phyloP scores from a whole-genome alignment of 176 grass and related monocot genomes.

The Typha latifolia region DNA sequence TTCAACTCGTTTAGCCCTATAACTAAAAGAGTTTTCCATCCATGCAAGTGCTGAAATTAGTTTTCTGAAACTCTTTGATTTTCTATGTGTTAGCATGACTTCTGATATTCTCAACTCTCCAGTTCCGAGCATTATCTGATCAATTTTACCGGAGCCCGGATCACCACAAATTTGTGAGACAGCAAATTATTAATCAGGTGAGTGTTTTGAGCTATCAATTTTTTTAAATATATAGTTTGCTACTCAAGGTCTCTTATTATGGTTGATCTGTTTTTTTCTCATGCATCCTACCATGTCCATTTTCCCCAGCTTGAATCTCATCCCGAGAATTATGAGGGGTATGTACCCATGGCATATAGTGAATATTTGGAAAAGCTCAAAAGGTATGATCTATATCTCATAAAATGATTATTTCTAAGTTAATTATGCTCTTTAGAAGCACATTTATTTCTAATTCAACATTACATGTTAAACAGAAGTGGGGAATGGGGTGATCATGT shows the following conservation, averaged over 20 bases:
- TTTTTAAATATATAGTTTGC: not conserved
- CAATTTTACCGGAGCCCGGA: constrained; percentile 81
- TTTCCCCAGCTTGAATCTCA: constrained; percentile 65
- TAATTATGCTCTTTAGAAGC: constrained; percentile 5
- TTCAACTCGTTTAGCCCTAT: not conserved
- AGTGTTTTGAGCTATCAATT: not conserved
- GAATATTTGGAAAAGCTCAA: constrained; percentile 80
- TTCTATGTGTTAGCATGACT: not conserved
- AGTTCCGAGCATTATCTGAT: constrained; percentile 95
- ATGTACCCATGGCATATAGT: constrained; percentile 87
- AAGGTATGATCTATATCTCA: constrained; percentile 27
- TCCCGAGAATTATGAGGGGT: constrained; percentile 75
- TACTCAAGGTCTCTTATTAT: not conserved
- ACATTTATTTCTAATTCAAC: constrained; percentile 14
- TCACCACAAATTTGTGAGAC: constrained; percentile 92
- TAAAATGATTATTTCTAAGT: not conserved
- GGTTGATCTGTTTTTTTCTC: not conserved
- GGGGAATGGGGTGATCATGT: constrained; percentile 99
- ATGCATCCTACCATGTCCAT: constrained; percentile 6
- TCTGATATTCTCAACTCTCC: constrained; percentile 13
- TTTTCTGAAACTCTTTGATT: not conserved
- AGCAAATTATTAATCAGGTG: constrained; percentile 83
- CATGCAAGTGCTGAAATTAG: not conserved
- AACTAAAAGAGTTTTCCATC: not conserved
- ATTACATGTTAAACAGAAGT: constrained; percentile 31